Base-by-base conservation (phyloP, 169 alveolate genomes). In the Cryptosporidium parvum region DNA sequence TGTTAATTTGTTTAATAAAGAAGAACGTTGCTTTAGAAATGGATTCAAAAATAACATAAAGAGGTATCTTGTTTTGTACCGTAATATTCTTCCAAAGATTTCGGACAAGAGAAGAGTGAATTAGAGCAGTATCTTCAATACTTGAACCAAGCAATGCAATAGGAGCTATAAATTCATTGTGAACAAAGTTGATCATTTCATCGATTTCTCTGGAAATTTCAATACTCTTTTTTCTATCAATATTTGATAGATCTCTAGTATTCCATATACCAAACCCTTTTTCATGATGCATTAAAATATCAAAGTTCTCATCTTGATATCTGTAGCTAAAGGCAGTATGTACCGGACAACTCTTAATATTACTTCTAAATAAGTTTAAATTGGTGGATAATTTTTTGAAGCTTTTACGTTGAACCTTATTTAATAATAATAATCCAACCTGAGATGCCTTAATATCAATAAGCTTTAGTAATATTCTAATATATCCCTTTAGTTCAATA, bases 231-330 rank as follows among this genome's bases (percentile, higher is more conserved):
- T 21, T 21, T 35, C 48, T 8, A 29, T 33, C 75, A 48, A 14
- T 10, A 48, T 21, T 39, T 18, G 29, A 42, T 29, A 53, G n/a
- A 3, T 75, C 72, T 35, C 58, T 59, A 35, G 72, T 56, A 33
- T 75, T 75, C 86, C 86, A 75, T 26, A 75, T 59, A 53, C 86
- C 86, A 35, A 75, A 75, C 21, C 86, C 86, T 59, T 75, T 75
- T 56, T 75, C 86, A 75, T 75, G 86, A 39, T 75, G 86, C 86
- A 75, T 75, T 12, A 75, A 21, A 35, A 75, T 48, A 59, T 75
- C 86, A 75, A 75, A 59, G 65, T 75, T 75, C 23, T 53, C 72
- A 35, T 75, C 86, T 8, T 21, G 44, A 59, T 75, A 75, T 53
- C 86, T 75, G 56, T 75, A 75, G n/a, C 58, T 75, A 58, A 75